These are phyloP conservation scores for Chaetoceros tenuissimus DNA, from an alignment of 108 stramenopile genomes.

Conservation along the genomic window DNA sequence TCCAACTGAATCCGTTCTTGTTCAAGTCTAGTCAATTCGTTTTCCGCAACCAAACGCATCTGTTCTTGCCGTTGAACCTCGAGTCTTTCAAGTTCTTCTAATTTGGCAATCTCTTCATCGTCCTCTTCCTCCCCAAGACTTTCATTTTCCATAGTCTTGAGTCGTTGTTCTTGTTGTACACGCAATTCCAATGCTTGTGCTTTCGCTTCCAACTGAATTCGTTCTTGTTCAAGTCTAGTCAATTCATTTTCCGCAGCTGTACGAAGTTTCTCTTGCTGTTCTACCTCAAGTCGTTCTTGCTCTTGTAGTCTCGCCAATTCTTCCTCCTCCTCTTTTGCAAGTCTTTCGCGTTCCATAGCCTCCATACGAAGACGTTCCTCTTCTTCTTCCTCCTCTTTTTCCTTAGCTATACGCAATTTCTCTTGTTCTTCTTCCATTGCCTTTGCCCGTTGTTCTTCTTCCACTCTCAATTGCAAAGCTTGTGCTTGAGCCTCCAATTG, in stretches of 20 bases:
- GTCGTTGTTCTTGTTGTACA: not conserved
- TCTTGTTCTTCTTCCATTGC: not conserved
- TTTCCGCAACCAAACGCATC: not conserved
- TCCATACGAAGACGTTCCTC: constrained; percentile 5
- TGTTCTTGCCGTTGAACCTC: constrained; percentile 2
- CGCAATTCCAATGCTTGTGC: not conserved
- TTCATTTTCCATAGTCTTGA: not conserved
- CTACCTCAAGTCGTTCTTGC: not conserved
- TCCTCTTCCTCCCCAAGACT: not conserved
- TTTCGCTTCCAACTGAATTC: not conserved
- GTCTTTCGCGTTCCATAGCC: not conserved
- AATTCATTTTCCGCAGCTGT: not conserved
- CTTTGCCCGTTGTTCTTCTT: not conserved
- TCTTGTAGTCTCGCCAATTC: not conserved
- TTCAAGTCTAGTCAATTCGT: not conserved
- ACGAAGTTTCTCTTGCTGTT: constrained; percentile 3
- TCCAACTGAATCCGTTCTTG: constrained; percentile 3
- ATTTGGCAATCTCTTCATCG: not conserved
- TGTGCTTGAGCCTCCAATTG: not conserved
- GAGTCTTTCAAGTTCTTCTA: not conserved
- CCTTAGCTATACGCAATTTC: not conserved
- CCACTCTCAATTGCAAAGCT: not conserved
- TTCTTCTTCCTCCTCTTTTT: constrained; percentile 6
- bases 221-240: not conserved
- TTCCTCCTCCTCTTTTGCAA: not conserved